Evolutionary conservation across 352 stramenopile genomes (phyloP).

Genomic region (Plasmopara halstedii): DNA sequence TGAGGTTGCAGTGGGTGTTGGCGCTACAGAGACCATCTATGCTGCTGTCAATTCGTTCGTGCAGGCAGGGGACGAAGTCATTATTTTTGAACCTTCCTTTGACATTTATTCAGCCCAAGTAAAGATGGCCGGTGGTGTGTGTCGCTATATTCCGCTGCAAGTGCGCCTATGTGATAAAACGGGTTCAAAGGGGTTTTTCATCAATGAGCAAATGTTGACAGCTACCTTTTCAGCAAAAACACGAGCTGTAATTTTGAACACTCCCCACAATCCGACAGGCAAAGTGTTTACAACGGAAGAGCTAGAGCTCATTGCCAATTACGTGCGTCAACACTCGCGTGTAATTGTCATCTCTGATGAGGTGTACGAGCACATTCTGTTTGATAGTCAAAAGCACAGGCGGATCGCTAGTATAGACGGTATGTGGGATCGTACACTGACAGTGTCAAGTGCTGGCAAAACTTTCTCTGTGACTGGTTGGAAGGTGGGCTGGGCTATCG

Average conservation of each 20-base stretch:
- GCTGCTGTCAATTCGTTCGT: slow-evolving; percentile 89
- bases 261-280: slow-evolving; percentile 97
- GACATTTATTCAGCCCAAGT: slow-evolving; percentile 92
- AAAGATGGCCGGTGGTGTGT: slow-evolving; percentile 78
- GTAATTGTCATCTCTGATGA: slow-evolving; percentile 96
- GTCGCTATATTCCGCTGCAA: slow-evolving; percentile 78
- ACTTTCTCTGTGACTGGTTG: slow-evolving; percentile 91
- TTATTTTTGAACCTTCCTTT: slow-evolving; percentile 96
- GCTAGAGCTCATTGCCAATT: slow-evolving; percentile 89
- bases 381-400: slow-evolving; percentile 63
- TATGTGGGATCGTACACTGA: slow-evolving; percentile 83
- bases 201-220: slow-evolving; percentile 85
- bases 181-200: slow-evolving; percentile 53
- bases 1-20: slow-evolving; percentile 92
- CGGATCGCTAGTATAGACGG: slow-evolving; percentile 72
- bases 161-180: slow-evolving; percentile 22
- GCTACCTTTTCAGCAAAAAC: slow-evolving; percentile 88
- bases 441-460: slow-evolving; percentile 88
- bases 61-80: slow-evolving; percentile 92
- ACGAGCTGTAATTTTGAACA: slow-evolving; percentile 95
- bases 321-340: slow-evolving; percentile 73
- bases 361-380: slow-evolving; percentile 97
- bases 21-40: slow-evolving; percentile 94
- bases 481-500: slow-evolving; percentile 91
- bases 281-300: slow-evolving; percentile 94